Conservation (phyloP, 495 filamentous ascomycete species). For the Neurospora sp. region DNA sequence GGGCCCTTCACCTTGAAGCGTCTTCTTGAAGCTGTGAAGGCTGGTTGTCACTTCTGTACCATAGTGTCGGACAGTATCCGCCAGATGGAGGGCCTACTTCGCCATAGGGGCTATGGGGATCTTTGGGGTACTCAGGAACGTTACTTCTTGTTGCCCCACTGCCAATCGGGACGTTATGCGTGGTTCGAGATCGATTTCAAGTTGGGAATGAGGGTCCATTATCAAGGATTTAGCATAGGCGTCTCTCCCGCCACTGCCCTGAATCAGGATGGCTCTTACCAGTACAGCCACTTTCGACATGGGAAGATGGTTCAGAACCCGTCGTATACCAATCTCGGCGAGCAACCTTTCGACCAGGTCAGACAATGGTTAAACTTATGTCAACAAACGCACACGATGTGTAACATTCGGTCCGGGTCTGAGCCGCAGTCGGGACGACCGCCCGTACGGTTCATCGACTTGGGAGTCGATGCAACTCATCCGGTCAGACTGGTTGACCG, state of each 20-base stretch:
- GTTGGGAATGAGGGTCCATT: background rate
- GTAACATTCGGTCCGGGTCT: background rate
- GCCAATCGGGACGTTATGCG: too few relatives aligned
- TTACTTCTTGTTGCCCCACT: background rate
- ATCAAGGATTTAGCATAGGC: background rate
- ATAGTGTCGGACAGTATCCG: background rate
- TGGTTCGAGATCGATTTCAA: background rate
- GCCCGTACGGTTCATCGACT: background rate
- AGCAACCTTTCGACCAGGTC: background rate
- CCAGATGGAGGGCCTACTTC: background rate
- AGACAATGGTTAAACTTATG: background rate
- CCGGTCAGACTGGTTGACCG: background rate
- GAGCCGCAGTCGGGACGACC: background rate
- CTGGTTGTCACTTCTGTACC: background rate
- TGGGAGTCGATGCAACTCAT: background rate
- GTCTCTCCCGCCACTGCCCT: background rate
- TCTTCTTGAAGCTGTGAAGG: background rate
- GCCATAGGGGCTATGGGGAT: background rate
- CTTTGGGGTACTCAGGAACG: background rate
- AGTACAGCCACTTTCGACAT: background rate
- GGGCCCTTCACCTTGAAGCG: background rate
- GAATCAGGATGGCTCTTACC: background rate
- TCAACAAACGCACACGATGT: background rate
- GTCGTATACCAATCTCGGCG: background rate
- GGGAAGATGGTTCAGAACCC: background rate